Conservation (phyloP, 2,329 filamentous ascomycete genomes). For the Stachybotrys chlorohalonatus region DNA sequence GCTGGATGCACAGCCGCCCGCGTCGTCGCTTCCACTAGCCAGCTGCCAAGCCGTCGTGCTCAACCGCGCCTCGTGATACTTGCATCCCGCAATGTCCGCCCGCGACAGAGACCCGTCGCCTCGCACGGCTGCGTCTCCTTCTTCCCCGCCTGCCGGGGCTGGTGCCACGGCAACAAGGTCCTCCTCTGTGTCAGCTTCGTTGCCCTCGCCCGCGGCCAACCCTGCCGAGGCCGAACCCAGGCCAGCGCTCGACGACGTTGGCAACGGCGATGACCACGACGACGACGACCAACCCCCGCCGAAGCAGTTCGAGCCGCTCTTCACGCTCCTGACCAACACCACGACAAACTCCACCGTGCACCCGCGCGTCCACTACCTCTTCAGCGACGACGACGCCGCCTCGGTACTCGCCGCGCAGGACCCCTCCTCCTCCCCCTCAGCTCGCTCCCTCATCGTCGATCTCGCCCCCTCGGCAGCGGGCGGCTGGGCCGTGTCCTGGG, state of each 20-base stretch:
- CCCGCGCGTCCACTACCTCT: constrained; percentile 84
- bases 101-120: constrained; percentile 15
- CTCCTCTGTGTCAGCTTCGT: background rate
- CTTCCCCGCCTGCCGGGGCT: background rate
- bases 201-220: background rate
- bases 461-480: constrained; percentile 26
- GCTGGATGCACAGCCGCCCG: constrained; percentile 3
- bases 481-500: constrained; percentile 51
- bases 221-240: constrained; percentile 5
- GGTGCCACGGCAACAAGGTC: background rate
- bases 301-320: constrained; percentile 63
- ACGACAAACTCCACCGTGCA: constrained; percentile 69
- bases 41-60: background rate
- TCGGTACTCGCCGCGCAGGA: constrained; percentile 53
- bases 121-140: constrained; percentile 2
- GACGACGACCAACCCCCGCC: constrained; percentile 14
- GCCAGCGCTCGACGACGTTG: constrained; percentile 4
- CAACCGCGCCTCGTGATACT: background rate
- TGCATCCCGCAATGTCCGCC: constrained; percentile 10
- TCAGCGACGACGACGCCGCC: constrained; percentile 82
- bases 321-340: constrained; percentile 72
- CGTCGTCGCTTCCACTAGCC: constrained; percentile 6
- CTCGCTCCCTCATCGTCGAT: constrained; percentile 48
- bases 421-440: constrained; percentile 29
- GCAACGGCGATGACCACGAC: background rate